Percentiles rank a stretch among this genome's conserved stretches.
phyloP scores from a whole-genome alignment of 257 asterid genomes.

The Capsicum chinense region DNA sequence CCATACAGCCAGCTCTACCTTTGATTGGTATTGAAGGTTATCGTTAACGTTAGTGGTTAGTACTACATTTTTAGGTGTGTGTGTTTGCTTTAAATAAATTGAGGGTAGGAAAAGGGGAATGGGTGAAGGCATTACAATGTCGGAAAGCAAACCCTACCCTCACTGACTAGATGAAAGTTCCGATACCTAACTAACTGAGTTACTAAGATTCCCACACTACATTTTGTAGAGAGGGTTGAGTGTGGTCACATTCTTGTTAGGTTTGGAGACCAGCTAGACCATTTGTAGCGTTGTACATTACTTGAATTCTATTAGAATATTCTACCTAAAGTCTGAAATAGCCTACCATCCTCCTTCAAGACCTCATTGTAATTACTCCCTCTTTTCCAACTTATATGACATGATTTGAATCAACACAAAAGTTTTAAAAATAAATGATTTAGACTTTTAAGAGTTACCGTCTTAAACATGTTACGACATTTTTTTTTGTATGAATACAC shows the following conservation, averaged over 20 bases:
- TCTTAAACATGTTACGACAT: background rate
- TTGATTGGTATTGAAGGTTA: background rate
- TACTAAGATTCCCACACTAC: too few relatives aligned
- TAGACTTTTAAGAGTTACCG: background rate
- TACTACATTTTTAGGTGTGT: too few relatives aligned
- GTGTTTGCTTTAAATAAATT: too few relatives aligned
- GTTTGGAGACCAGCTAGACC: background rate
- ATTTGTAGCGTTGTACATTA: too few relatives aligned
- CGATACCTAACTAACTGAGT: too few relatives aligned
- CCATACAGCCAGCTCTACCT: background rate
- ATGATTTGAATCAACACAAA: background rate
- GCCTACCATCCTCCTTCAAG: too few relatives aligned
- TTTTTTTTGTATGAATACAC: background rate
- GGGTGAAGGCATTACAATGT: too few relatives aligned
- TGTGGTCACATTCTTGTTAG: background rate
- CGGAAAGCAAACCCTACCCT: too few relatives aligned
- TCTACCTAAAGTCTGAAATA: too few relatives aligned
- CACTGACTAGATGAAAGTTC: too few relatives aligned
- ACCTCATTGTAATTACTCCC: too few relatives aligned
- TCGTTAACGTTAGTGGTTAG: background rate
- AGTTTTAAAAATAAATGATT: background rate
- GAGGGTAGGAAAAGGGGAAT: too few relatives aligned
- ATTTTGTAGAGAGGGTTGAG: background rate
- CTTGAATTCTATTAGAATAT: background rate
- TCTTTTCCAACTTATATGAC: background rate